phyloP scores from a whole-genome alignment of 306 rosid genomes.

The Prunus kanzakura region DNA sequence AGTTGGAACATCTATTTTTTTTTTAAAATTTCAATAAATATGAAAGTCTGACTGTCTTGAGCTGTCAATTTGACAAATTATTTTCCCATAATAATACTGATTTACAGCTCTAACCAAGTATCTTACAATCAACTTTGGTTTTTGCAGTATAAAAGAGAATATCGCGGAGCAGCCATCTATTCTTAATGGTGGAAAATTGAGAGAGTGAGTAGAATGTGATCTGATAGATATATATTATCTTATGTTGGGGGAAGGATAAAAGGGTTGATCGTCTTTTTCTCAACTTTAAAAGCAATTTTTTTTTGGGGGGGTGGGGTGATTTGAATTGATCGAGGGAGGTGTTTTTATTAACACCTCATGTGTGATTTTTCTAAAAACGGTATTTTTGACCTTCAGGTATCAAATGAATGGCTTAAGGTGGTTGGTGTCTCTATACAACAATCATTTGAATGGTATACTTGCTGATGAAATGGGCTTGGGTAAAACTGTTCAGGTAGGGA shows the following conservation, averaged over 20 bases:
- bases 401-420: slow-evolving; percentile 99
- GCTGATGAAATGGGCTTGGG: slow-evolving; percentile 99
- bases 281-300: background rate
- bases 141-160: slow-evolving; percentile 90
- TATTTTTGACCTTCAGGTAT: slow-evolving; percentile 62
- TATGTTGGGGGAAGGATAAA: background rate
- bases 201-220: slow-evolving; percentile 71
- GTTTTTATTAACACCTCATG: background rate
- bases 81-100: background rate
- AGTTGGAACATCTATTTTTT: background rate
- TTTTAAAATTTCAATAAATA: background rate
- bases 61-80: slow-evolving; percentile 16
- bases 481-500: slow-evolving; percentile 91
- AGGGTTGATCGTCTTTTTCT: background rate
- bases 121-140: slow-evolving; percentile 14
- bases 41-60: slow-evolving; percentile 15
- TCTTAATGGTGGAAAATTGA: slow-evolving; percentile 79
- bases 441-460: slow-evolving; percentile 97
- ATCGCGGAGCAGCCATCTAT: slow-evolving; percentile 81
- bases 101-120: background rate
- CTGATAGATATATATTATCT: background rate
- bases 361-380: slow-evolving; percentile 27
- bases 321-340: background rate
- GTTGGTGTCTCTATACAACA: slow-evolving; percentile 93
- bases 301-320: background rate